phyloP scores from a whole-genome alignment of 2,329 filamentous ascomycete species.

The Aspergillus ustus region DNA sequence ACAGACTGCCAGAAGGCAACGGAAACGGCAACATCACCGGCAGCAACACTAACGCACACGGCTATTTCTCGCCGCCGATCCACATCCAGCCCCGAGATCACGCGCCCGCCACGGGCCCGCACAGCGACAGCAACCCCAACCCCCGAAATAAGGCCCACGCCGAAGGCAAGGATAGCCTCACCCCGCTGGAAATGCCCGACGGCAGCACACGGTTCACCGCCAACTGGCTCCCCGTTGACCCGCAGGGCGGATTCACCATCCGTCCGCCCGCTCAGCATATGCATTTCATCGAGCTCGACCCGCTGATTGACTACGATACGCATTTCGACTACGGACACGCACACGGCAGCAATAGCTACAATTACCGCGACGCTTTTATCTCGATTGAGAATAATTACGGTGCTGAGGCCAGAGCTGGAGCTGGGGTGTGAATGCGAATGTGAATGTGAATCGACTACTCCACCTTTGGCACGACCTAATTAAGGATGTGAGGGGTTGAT shows the following conservation, averaged over 20 bases:
- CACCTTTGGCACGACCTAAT: neutral
- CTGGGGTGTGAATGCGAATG: neutral
- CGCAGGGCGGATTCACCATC: slow-evolving; percentile 35
- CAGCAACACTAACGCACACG: neutral
- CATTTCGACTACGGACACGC: slow-evolving; percentile 1
- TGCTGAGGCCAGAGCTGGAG: neutral
- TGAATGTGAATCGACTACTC: neutral
- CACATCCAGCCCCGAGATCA: neutral
- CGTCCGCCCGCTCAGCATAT: slow-evolving; percentile 10
- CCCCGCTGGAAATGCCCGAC: slow-evolving; percentile 39
- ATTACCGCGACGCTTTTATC: slow-evolving; percentile 23
- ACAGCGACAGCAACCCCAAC: neutral
- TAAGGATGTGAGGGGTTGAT: neutral
- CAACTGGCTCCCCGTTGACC: slow-evolving; percentile 40
- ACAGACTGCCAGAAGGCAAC: slow-evolving; percentile 16
- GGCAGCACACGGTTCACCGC: slow-evolving; percentile 35
- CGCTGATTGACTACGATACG: neutral
- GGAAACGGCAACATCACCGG: neutral
- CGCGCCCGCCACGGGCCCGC: neutral
- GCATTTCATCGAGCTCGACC: neutral
- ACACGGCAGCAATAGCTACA: neutral
- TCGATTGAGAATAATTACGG: slow-evolving; percentile 8
- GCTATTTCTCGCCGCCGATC: slow-evolving; percentile 6
- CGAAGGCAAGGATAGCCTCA: slow-evolving; percentile 22
- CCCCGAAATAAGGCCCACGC: slow-evolving; percentile 5